Percentiles rank a stretch among this genome's conserved stretches.
Evolutionary conservation across 352 stramenopile species (phyloP).

Genomic region (Globisporangium apiculatum): DNA sequence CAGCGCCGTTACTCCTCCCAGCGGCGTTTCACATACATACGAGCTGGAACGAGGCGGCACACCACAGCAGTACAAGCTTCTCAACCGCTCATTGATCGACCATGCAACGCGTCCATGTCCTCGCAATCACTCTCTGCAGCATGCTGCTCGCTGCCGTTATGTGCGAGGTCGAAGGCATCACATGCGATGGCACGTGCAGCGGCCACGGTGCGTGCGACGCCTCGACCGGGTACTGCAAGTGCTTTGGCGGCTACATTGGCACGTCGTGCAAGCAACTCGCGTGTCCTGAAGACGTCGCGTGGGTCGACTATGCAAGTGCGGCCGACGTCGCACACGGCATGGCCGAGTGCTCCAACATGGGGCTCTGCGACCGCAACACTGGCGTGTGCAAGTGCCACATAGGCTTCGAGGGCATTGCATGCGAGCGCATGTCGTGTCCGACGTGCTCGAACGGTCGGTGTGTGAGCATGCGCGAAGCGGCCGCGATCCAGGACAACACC

Average conservation of each 20-base stretch:
- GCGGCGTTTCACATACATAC: too few relatives aligned
- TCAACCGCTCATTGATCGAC: too few relatives aligned
- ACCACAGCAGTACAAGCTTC: too few relatives aligned
- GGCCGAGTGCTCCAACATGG: conserved; percentile 84
- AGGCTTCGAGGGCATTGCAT: conserved; percentile 73
- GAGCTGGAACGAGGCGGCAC: too few relatives aligned
- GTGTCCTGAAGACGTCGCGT: conserved; percentile 46
- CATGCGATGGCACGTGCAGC: conserved; percentile 81
- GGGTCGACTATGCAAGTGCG: conserved; percentile 53
- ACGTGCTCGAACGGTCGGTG: conserved; percentile 61
- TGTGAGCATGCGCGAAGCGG: conserved; percentile 62
- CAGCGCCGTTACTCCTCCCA: too few relatives aligned
- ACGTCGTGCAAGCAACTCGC: conserved; percentile 42
- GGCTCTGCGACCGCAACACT: conserved; percentile 64
- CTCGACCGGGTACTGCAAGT: conserved; percentile 62
- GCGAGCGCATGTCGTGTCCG: conserved; percentile 56
- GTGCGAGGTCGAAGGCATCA: conserved; percentile 6
- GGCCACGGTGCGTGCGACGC: conserved; percentile 52
- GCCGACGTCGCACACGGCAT: conserved; percentile 62
- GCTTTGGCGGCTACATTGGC: conserved; percentile 73
- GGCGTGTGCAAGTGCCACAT: conserved; percentile 50
- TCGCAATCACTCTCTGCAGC: background rate
- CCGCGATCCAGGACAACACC: conserved; percentile 43
- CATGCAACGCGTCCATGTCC: too few relatives aligned
- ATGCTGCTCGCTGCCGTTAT: background rate